A percentile compares a stretch with the other conserved stretches of the same genome.
Conservation (phyloP, 768 basidiomycete genomes). For the Lentinula lateritia region DNA sequence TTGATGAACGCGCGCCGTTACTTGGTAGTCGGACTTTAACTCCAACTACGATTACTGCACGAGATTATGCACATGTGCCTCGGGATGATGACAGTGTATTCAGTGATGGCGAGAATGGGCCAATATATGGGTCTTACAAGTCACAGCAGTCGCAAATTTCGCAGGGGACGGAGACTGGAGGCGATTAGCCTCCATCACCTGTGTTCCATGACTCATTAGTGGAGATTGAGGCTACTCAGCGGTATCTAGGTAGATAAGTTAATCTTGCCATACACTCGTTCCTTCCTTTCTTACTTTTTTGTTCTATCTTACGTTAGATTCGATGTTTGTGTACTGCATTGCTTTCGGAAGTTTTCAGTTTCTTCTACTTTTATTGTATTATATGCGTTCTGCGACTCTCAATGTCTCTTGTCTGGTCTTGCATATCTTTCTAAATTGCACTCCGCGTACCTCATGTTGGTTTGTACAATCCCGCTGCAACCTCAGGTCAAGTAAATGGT, state of each 20-base stretch:
- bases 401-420: no score
- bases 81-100: neutral
- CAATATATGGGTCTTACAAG: neutral
- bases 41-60: neutral
- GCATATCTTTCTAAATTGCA: no score
- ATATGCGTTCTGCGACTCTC: neutral
- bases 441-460: no score
- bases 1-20: slow-evolving; percentile 2
- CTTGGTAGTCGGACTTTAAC: neutral
- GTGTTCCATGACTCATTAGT: no score
- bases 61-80: neutral
- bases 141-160: neutral
- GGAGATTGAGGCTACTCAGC: no score
- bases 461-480: no score
- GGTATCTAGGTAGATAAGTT: neutral
- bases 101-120: neutral
- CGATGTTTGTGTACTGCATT: neutral
- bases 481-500: no score
- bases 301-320: neutral
- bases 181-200: neutral
- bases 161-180: neutral
- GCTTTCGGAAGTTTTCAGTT: neutral
- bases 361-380: neutral
- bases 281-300: neutral
- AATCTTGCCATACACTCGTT: neutral